A percentile compares a stretch with the other conserved stretches of the same genome.
These are phyloP conservation scores for Nakazawaea ernobii DNA, from an alignment of 805 yeast genomes.

Conservation along the genomic window DNA sequence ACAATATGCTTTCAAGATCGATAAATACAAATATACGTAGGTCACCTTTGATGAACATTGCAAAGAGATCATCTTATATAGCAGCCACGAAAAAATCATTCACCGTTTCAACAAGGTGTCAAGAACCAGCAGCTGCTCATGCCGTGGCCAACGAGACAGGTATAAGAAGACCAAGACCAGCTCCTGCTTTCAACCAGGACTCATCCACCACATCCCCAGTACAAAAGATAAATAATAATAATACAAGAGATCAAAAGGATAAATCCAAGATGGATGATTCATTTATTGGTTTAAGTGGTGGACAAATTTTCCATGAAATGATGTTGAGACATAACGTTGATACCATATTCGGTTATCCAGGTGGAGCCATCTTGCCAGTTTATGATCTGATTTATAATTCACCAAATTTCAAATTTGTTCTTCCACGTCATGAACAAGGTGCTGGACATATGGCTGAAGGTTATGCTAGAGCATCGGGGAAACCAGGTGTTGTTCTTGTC, in stretches of 20 bases:
- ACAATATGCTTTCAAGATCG: conserved; percentile 10
- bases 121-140: not conserved
- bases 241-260: too few relatives aligned
- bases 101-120: not conserved
- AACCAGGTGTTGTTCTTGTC: conserved; percentile 95
- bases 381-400: conserved; percentile 96
- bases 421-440: conserved; percentile 98
- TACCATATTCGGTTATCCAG: conserved; percentile 96
- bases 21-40: conserved; percentile 7
- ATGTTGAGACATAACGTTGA: conserved; percentile 95
- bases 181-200: conserved; percentile 43
- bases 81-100: not conserved
- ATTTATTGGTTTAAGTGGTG: conserved; percentile 94
- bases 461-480: conserved; percentile 90
- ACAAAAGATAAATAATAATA: conserved; percentile 14
- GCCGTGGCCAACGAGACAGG: conserved; percentile 12
- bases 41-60: not conserved
- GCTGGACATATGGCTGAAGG: conserved; percentile 99
- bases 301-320: conserved; percentile 98
- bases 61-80: not conserved
- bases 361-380: conserved; percentile 98
- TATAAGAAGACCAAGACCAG: conserved; percentile 30
- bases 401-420: conserved; percentile 77
- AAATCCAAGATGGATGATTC: conserved; percentile 61
- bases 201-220: conserved; percentile 13